Conservation (phyloP, 1,284 basidiomycete genomes). For the Sporisorium graminicola region DNA sequence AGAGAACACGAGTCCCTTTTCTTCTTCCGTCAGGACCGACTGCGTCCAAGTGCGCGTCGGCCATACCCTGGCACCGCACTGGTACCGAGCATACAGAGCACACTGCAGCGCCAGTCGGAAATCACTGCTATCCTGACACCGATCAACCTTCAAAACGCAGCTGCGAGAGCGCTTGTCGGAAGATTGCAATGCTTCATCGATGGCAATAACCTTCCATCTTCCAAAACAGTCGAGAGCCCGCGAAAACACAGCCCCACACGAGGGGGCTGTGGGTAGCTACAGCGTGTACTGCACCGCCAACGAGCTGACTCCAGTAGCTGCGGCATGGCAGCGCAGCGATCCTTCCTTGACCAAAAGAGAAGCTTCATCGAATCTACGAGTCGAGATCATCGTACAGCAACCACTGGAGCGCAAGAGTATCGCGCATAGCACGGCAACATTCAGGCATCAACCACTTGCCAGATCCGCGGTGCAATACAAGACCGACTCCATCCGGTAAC, state of each 20-base stretch:
- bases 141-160: neutral
- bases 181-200: neutral
- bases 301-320: neutral
- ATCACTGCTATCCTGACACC: neutral
- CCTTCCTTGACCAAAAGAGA: constrained; percentile 34
- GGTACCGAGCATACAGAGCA: neutral
- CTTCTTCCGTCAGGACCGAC: neutral
- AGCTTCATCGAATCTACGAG: constrained; percentile 19
- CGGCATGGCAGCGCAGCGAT: constrained; percentile 2
- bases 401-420: neutral
- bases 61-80: neutral
- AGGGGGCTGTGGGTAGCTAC: neutral
- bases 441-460: constrained; percentile 1
- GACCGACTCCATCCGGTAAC: constrained; percentile 21
- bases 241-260: neutral
- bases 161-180: neutral
- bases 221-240: constrained; percentile 5
- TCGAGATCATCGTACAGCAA: neutral
- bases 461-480: neutral
- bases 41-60: too few relatives aligned
- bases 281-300: neutral
- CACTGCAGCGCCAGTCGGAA: neutral
- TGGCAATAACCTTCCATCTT: neutral
- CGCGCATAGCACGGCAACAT: neutral
- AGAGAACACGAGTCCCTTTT: neutral